Evolutionary conservation across 495 filamentous ascomycete species (phyloP), one percentile per base, ranked within the genome.

Genomic region (Clavariopsis aquatica): DNA sequence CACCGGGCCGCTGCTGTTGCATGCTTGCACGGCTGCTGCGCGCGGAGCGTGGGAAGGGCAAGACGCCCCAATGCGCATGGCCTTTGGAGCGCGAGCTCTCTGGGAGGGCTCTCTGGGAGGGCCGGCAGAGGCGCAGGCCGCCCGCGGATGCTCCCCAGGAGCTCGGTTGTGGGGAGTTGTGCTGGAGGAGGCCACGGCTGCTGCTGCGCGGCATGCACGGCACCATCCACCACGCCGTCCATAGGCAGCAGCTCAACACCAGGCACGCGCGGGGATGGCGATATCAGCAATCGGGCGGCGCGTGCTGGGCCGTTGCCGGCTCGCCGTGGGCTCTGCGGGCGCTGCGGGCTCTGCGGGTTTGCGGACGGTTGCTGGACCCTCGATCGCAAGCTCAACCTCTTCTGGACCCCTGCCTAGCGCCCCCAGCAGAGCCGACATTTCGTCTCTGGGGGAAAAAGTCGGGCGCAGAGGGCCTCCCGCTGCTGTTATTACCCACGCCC

Each of bases 391-490:
- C 63, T 47, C 63, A 66, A 60, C 63, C 47, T 36, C 36, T 10
- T 24, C n/a, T 9, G 52, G 31, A 49, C 52, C 60, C 60, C 60
- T 45, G 60, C 49, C 51, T 54, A 54, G 51, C 51, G 51, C 7
- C 51, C 28, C 26, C 22, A 59, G 36, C 34, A 55, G 24, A 51
- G 31, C 29, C 45, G n/a, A 41, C 49, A 15, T n/a, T n/a, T 9
- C 56, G 56, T 57, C n/a, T 52, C 56, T 60, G 36, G 41, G 29
- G 28, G 52, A 67, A 66, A 67, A 67, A 67, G 58, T 62, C 31
- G 43, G 28, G 19, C 20, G 41, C 31, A 41, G 38, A 43, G n/a
- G n/a, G 13, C 8, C 28, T 4, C 43, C 28, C 7, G 26, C 45
- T 38, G 51, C 57, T 51, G 64, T 49, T 55, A 66, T 62, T 57